Evolutionary conservation across 1,284 basidiomycete species (phyloP), one percentile per base, ranked within the genome.

Genomic region (Ceratobasidium sp.): DNA sequence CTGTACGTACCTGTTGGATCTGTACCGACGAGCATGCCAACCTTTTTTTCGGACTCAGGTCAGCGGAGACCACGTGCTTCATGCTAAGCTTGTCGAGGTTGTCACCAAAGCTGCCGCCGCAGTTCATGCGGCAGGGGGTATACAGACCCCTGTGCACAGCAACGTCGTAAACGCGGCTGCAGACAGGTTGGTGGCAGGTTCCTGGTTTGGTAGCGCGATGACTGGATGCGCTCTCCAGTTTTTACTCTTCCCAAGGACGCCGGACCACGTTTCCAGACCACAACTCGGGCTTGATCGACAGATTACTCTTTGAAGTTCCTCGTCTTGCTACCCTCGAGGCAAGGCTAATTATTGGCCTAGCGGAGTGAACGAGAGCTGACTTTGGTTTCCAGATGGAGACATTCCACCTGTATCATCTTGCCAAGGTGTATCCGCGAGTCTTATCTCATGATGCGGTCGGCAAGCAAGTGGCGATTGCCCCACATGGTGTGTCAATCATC

Each of bases 221-320:
- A 10, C 69, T 18, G 23, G 50, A 43, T 3, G 36, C 21, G 18
- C n/a, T 28, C 26, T 61, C 18, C 76, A 92, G 91, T 79, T 94
- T 94, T 80, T 94, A 94, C 82, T 91, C 91, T 52, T 92, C 91
- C 14, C 92, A 94, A 81, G 92, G 92, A 46, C 84, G 92, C 71
- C 87, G 88, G 75, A 92, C 92, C 1, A 89, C 90, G 0, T 94
- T 94, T 79, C 86, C 87, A 39, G 93, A 94, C 80, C 83, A 87
- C 77, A 94, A 94, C 78, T 82, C 83, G 18, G 81, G 84, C 75
- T 84, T 94, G 70, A 87, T 94, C 65, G 83, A 87, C 46, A 80
- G 84, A 46, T 79, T 94, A 58, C 82, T 85, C 76, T 77, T 79
- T 26, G 78, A 81, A 16, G 81, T 87, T 50, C 80, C 82, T 55